Conservation (phyloP, 1,284 basidiomycete genomes). For the Puccinia brachypodii region DNA sequence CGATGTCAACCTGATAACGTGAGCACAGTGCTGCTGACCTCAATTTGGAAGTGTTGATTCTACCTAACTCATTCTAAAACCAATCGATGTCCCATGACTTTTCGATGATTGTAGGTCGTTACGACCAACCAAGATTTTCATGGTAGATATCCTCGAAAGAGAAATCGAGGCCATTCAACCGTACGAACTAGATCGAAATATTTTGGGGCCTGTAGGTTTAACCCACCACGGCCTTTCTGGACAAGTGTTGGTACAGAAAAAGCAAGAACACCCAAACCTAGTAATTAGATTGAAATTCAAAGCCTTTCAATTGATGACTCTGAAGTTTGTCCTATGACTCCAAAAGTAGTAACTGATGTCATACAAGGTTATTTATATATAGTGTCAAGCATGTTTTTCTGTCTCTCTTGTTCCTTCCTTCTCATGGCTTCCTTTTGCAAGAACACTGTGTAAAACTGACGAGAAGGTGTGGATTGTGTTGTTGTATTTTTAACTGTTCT, state of each 20-base stretch:
- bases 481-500: too few species aligned
- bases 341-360: too few species aligned
- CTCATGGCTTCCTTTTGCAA: too few species aligned
- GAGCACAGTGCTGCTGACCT: background rate
- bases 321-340: slow-evolving; percentile 14
- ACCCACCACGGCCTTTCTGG: too few species aligned
- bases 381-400: too few species aligned
- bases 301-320: slow-evolving; percentile 7
- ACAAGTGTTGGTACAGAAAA: background rate
- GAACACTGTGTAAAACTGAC: too few species aligned
- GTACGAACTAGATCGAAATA: background rate
- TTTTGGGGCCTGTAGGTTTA: background rate
- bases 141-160: slow-evolving; percentile 31
- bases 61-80: too few species aligned
- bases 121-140: background rate
- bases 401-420: too few species aligned
- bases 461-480: too few species aligned
- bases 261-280: background rate
- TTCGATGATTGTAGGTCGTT: slow-evolving; percentile 1
- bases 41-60: too few species aligned
- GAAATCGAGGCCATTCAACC: background rate
- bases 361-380: too few species aligned
- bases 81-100: background rate
- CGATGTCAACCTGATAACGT: slow-evolving; percentile 19
- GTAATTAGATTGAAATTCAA: background rate